Conservation (phyloP, 148 eudicot genomes). For the Fagopyrum esculentum region DNA sequence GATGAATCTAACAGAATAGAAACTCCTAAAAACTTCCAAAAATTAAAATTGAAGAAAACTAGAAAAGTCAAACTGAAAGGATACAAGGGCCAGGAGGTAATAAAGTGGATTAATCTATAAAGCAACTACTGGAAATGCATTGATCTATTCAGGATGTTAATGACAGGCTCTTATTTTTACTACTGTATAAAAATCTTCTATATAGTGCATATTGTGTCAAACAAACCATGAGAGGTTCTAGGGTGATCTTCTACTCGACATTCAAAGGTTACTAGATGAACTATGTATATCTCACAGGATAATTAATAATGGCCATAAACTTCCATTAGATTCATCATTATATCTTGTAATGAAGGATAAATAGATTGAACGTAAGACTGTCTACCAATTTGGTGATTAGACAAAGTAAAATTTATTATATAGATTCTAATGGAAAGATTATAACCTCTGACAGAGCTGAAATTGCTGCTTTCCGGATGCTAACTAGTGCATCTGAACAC, state of each 20-base stretch:
- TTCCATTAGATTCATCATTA: not conserved
- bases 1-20: not conserved
- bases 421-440: not conserved
- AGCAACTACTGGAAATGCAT: not conserved
- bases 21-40: not conserved
- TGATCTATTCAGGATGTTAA: not conserved
- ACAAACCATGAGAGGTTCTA: not conserved
- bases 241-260: not conserved
- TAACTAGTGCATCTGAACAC: constrained; percentile 91
- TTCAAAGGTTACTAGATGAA: not conserved
- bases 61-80: constrained; percentile 4
- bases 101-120: not conserved
- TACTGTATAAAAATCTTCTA: not conserved
- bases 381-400: not conserved
- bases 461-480: constrained; percentile 87
- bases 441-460: constrained; percentile 92
- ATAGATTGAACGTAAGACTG: not conserved
- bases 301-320: not conserved
- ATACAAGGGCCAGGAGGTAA: not conserved
- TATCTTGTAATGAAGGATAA: not conserved
- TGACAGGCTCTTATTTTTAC: not conserved
- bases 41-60: not conserved
- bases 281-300: not conserved
- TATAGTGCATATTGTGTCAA: not conserved
- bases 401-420: not conserved